These are phyloP conservation scores for Arthrobotrys pseudoclavata DNA, from an alignment of 2,329 filamentous ascomycete species.

Conservation along the genomic window DNA sequence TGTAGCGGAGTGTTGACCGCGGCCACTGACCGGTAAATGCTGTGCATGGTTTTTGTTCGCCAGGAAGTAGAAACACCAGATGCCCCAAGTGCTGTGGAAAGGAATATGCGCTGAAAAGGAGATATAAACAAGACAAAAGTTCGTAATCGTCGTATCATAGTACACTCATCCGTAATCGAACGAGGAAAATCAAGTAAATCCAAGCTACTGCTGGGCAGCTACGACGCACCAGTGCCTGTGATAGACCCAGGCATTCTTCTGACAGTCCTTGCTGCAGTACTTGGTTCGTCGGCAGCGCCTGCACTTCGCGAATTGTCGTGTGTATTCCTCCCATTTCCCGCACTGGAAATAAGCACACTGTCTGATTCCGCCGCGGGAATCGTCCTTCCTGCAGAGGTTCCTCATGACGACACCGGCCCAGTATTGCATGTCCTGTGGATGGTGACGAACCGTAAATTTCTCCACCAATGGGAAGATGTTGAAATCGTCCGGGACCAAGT, in stretches of 20 bases:
- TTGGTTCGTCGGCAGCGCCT: constrained; percentile 95
- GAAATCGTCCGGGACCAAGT: constrained; percentile 90
- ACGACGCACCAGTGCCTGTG: constrained; percentile 97
- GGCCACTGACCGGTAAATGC: constrained; percentile 65
- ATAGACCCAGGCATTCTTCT: constrained; percentile 98
- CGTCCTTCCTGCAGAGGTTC: constrained; percentile 97
- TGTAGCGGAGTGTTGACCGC: constrained; percentile 26
- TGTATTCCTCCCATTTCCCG: constrained; percentile 97
- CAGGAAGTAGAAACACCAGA: constrained; percentile 60
- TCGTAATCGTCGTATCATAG: constrained; percentile 59
- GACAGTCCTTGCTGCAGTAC: constrained; percentile 99
- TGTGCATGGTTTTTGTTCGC: constrained; percentile 57
- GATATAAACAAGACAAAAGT: constrained; percentile 39
- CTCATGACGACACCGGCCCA: constrained; percentile 99
- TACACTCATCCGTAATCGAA: constrained; percentile 39
- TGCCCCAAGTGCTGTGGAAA: constrained; percentile 59
- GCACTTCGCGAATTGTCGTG: constrained; percentile 97
- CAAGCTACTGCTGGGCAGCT: constrained; percentile 66
- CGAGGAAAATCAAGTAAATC: constrained; percentile 58
- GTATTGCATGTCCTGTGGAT: constrained; percentile 98
- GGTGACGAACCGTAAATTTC: constrained; percentile 96
- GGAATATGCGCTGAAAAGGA: constrained; percentile 47
- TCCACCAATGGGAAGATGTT: constrained; percentile 99
- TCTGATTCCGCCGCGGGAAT: constrained; percentile 90
- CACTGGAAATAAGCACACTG: constrained; percentile 99